Evolutionary conservation across 2,329 filamentous ascomycete species (phyloP).

Genomic region (Aspergillus pseudoviridinutans): DNA sequence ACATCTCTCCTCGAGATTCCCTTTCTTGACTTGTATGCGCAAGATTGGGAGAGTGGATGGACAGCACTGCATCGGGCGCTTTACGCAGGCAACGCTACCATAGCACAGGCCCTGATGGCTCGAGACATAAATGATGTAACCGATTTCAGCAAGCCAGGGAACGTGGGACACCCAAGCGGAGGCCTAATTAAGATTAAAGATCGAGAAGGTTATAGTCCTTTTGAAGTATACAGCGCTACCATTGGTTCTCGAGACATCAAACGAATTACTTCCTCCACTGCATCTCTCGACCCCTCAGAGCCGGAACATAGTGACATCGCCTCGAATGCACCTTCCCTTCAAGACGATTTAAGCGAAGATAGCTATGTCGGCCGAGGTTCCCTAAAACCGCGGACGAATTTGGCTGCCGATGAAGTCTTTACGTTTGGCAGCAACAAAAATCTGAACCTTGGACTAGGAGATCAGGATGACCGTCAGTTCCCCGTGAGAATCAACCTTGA

Average conservation of each 20-base stretch:
- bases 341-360: constrained; percentile 49
- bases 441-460: constrained; percentile 84
- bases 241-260: constrained; percentile 72
- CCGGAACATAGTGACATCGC: constrained; percentile 37
- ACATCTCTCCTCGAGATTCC: constrained; percentile 76
- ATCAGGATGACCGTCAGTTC: constrained; percentile 90
- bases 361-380: constrained; percentile 29
- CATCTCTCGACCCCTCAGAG: constrained; percentile 41
- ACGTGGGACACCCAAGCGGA: constrained; percentile 59
- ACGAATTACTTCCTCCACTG: constrained; percentile 21
- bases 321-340: constrained; percentile 26
- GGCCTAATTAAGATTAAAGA: constrained; percentile 93
- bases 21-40: constrained; percentile 75
- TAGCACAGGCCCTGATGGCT: constrained; percentile 76
- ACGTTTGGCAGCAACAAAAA: constrained; percentile 98
- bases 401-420: constrained; percentile 78
- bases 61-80: constrained; percentile 88
- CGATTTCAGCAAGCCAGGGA: constrained; percentile 55
- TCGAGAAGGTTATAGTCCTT: constrained; percentile 87
- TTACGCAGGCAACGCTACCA: constrained; percentile 82
- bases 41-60: constrained; percentile 92
- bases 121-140: constrained; percentile 67
- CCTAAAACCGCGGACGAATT: constrained; percentile 32
- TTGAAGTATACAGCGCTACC: constrained; percentile 86
- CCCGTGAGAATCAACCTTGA: constrained; percentile 77